phyloP scores from a whole-genome alignment of 2,329 filamentous ascomycete genomes.

The Triangularia verruculosa region DNA sequence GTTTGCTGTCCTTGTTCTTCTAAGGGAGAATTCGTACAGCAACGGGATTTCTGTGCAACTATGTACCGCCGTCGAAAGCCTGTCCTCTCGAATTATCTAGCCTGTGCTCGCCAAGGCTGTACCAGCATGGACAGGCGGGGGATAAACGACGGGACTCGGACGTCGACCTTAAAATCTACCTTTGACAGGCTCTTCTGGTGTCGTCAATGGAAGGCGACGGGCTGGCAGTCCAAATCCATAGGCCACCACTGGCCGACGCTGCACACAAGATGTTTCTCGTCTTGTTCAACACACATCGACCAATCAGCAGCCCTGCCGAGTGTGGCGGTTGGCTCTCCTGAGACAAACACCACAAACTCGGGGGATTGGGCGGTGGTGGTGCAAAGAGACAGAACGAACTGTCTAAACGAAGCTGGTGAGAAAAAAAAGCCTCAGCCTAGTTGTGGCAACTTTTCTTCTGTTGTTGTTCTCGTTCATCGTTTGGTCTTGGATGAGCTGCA shows the following conservation, averaged over 20 bases:
- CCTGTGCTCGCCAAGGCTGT: not conserved
- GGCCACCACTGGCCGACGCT: constrained; percentile 1
- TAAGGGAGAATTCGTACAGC: not conserved
- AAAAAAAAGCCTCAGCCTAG: not conserved
- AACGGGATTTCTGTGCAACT: not conserved
- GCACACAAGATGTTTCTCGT: constrained; percentile 1
- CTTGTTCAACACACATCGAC: not conserved
- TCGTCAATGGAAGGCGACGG: not conserved
- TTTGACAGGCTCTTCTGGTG: not conserved
- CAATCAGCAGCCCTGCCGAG: constrained; percentile 14
- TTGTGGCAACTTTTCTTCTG: not conserved
- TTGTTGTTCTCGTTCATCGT: not conserved
- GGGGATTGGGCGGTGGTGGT: not conserved
- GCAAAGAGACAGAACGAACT: not conserved
- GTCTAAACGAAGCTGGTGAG: not conserved
- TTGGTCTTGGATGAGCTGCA: constrained; percentile 3
- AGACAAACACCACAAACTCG: constrained; percentile 15
- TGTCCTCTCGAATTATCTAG: not conserved
- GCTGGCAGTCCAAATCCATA: not conserved
- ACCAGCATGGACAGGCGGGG: constrained; percentile 2
- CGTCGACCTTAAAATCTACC: not conserved
- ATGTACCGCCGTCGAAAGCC: not conserved
- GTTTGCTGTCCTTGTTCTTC: not conserved
- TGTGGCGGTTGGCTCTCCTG: constrained; percentile 18
- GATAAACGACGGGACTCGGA: not conserved